phyloP scores from a whole-genome alignment of 176 grass and related monocot genomes.

The Miscanthus lutarioriparius region DNA sequence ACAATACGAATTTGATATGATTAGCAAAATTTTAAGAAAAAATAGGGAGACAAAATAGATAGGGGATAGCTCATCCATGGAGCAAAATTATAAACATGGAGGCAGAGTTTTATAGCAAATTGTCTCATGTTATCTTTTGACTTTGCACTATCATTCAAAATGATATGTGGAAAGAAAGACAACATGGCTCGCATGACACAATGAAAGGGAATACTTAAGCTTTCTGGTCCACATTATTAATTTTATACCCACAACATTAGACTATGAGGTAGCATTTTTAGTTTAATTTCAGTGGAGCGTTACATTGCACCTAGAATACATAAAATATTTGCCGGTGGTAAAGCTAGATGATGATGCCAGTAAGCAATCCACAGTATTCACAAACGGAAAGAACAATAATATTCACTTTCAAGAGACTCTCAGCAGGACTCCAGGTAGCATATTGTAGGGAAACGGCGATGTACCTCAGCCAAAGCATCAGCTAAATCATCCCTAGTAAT shows the following conservation, averaged over 20 bases:
- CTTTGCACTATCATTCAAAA: background rate
- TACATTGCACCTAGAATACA: background rate
- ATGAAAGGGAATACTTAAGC: background rate
- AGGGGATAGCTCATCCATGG: background rate
- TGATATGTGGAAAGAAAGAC: background rate
- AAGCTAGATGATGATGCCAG: constrained; percentile 2
- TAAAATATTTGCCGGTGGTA: background rate
- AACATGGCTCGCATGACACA: background rate
- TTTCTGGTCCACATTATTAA: background rate
- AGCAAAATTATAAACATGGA: constrained; percentile 18
- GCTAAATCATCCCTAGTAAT: constrained; percentile 83
- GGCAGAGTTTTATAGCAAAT: background rate
- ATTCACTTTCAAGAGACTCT: background rate
- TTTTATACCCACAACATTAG: background rate
- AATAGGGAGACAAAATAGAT: background rate
- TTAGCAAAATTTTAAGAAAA: background rate
- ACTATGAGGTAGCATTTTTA: background rate
- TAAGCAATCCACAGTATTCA: background rate
- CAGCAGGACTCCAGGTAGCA: background rate
- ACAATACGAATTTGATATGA: constrained; percentile 10
- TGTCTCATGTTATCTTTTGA: background rate
- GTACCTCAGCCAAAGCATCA: constrained; percentile 86
- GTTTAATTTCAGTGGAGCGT: background rate
- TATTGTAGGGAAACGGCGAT: constrained; percentile 34
- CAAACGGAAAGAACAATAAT: background rate